These are phyloP conservation scores for Aspergillus oerlinghausenensis DNA, from an alignment of 2,329 filamentous ascomycete genomes.

Conservation along the genomic window DNA sequence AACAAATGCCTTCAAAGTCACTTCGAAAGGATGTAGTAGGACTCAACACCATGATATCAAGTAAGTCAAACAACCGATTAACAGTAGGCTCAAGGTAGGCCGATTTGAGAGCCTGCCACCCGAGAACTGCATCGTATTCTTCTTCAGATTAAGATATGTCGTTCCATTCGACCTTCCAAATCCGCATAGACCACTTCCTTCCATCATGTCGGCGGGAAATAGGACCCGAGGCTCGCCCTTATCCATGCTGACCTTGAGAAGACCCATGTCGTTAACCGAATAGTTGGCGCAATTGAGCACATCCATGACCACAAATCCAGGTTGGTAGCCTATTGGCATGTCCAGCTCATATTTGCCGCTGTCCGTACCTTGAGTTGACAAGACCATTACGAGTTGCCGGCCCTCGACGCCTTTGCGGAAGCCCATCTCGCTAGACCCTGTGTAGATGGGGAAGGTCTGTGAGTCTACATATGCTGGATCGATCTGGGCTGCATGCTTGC, in stretches of 20 bases:
- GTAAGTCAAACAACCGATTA: neutral
- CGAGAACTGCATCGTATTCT: neutral
- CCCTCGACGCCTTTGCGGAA: constrained; percentile 44
- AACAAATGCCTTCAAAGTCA: neutral
- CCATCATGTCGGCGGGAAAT: constrained; percentile 23
- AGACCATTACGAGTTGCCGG: constrained; percentile 39
- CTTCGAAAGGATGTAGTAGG: neutral
- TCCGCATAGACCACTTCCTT: constrained; percentile 30
- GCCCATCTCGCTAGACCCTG: constrained; percentile 39
- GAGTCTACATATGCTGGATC: constrained; percentile 36
- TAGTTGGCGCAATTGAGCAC: constrained; percentile 26
- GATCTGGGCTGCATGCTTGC: constrained; percentile 36
- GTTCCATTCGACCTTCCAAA: constrained; percentile 6
- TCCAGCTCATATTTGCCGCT: constrained; percentile 26
- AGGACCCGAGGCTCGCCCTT: constrained; percentile 29
- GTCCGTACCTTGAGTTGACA: constrained; percentile 39
- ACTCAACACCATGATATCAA: neutral
- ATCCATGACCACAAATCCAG: constrained; percentile 22
- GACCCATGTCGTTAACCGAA: constrained; percentile 20
- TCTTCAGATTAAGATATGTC: neutral
- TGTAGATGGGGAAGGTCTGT: constrained; percentile 37
- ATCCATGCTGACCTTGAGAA: constrained; percentile 25
- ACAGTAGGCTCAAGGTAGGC: neutral
- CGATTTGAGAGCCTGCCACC: neutral
- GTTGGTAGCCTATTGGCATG: constrained; percentile 25